Percentiles rank a stretch among this genome's conserved stretches.
phyloP scores from a whole-genome alignment of 352 stramenopile genomes.

The Phytophthora europaea region DNA sequence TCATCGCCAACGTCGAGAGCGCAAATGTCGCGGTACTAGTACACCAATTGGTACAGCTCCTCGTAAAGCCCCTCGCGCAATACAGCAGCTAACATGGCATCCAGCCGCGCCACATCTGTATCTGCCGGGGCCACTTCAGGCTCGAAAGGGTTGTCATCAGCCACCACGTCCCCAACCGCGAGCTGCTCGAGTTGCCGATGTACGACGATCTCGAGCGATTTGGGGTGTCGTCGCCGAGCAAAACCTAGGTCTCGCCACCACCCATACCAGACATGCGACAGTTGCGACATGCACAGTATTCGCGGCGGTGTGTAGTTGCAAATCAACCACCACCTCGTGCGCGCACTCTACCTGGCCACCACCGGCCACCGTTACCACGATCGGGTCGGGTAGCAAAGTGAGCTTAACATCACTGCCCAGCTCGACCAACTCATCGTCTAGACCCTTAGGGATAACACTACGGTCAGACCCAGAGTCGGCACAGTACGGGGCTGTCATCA shows the following conservation, averaged over 20 bases:
- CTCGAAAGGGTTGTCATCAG: conserved; percentile 3
- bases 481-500: neutral
- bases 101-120: too few species aligned
- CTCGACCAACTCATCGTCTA: neutral
- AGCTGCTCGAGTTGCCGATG: conserved; percentile 2
- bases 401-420: conserved; percentile 1
- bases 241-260: conserved; percentile 3
- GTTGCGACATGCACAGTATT: neutral
- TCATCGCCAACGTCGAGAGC: too few species aligned
- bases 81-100: too few species aligned
- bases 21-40: too few species aligned
- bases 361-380: conserved; percentile 1
- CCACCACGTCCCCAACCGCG: neutral
- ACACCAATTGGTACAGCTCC: too few species aligned
- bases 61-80: too few species aligned
- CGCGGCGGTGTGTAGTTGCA: conserved; percentile 3
- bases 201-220: conserved; percentile 7
- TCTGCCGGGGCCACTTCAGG: neutral
- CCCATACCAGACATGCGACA: conserved; percentile 15
- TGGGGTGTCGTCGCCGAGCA: conserved; percentile 1
- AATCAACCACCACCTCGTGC: conserved; percentile 6
- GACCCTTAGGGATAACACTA: neutral
- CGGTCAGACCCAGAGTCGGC: neutral
- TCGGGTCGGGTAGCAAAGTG: neutral
- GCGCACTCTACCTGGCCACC: neutral